Evolutionary conservation across 1,284 basidiomycete genomes (phyloP), one percentile per base, ranked within the genome.

Genomic region (Fomitopsis schrenkii): DNA sequence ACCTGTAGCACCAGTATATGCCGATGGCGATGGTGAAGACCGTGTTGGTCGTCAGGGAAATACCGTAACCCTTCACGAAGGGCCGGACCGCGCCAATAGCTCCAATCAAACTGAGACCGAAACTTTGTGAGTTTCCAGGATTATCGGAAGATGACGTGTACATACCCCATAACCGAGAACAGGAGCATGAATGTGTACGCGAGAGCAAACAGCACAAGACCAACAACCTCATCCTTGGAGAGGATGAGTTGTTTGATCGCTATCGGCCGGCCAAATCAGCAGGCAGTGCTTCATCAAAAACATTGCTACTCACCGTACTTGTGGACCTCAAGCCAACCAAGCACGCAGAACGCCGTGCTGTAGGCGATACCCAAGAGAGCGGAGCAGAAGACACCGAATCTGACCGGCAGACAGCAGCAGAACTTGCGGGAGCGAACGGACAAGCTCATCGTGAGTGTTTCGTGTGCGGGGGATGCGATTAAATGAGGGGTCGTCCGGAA

Each of bases 391-490:
- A 86, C 84, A 63, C 85, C 85, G 62, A 85, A 77, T 66, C 84
- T 79, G 71, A 87, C 82, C 55, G 85, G 82, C 68, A 87, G 77
- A 73, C 83, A 86, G 73, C 82, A 84, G 74, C 83, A 86, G 73
- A 86, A 87, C 66, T 71, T 73, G 68, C 72, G 72, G 36, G 71
- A 69, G 59, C 69, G 69, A 55, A 72, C 66, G 28, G 28, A 6
- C 70, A 68, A 66, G 46, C 62, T 66, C 72, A 73, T 73, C 44
- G 58, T 65, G 63, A 59, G 58, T 33, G 59, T 55, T 41, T 59
- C 46, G 60, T 58, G 40, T 44, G 36, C 48, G 60, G 55, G 56
- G 22, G 44, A 10, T 61, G 36, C 56, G 52, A 57, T 54, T 45
- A 58, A 54, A 53, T 22, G 55, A 56, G 42, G 19, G 19, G n/a